Percentiles rank a stretch among this genome's conserved stretches.
phyloP scores from a whole-genome alignment of 2,329 filamentous ascomycete genomes.

The Colletotrichum agaves region DNA sequence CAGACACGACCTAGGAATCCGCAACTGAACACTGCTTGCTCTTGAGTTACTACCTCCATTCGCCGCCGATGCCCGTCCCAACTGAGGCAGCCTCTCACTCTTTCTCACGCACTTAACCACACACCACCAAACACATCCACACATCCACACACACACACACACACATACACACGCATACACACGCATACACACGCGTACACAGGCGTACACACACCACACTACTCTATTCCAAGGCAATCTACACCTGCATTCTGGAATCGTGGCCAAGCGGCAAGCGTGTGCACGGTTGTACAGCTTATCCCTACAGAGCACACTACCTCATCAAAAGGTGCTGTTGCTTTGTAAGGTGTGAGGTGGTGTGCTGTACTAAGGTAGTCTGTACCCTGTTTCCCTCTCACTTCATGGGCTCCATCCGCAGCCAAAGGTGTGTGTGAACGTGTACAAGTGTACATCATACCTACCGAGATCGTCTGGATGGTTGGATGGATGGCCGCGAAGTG shows the following conservation, averaged over 20 bases:
- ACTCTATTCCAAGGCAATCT: not conserved
- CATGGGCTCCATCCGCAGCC: constrained; percentile 7
- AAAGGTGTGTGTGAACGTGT: constrained; percentile 7
- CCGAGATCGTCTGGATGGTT: not conserved
- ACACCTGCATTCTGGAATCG: constrained; percentile 16
- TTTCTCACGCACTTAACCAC: constrained; percentile 5
- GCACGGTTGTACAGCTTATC: constrained; percentile 38
- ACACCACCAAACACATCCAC: not conserved
- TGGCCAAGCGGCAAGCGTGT: constrained; percentile 12
- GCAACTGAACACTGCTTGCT: not conserved
- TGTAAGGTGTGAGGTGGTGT: constrained; percentile 1
- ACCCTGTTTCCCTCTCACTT: constrained; percentile 8
- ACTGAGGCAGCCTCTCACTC: constrained; percentile 5
- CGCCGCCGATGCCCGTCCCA: not conserved
- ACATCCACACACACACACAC: too few relatives aligned
- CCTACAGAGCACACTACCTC: not conserved
- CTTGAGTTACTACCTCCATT: not conserved
- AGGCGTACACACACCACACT: not conserved
- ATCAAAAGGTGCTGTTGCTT: not conserved
- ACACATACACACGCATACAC: too few relatives aligned
- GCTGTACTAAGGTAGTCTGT: not conserved
- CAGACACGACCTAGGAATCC: constrained; percentile 3
- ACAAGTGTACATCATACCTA: constrained; percentile 4
- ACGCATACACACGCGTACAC: too few relatives aligned
- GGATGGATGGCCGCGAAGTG: constrained; percentile 21